phyloP scores from a whole-genome alignment of 2,329 filamentous ascomycete species.

The Aureobasidium sp. region DNA sequence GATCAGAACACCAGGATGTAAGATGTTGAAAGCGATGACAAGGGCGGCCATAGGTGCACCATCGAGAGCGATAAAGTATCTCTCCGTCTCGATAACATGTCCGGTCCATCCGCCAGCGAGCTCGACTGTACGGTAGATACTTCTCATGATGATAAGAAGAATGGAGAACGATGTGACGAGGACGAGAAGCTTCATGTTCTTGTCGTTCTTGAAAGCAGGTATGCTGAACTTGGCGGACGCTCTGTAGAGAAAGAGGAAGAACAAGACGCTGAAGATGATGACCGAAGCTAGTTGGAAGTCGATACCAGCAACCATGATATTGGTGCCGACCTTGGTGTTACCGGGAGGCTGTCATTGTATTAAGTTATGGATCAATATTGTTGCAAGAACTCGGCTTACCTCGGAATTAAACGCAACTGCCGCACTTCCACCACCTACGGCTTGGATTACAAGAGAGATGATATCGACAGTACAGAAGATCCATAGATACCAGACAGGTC shows the following conservation, averaged over 20 bases:
- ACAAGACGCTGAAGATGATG: constrained; percentile 47
- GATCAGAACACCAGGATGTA: constrained; percentile 38
- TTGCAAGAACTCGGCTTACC: not conserved
- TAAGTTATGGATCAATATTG: too few species aligned
- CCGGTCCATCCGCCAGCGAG: constrained; percentile 58
- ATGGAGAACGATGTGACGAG: not conserved
- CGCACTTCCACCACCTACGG: constrained; percentile 45
- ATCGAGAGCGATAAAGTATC: constrained; percentile 45
- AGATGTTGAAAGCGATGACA: constrained; percentile 37
- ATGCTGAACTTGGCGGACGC: not conserved
- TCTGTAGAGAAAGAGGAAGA: constrained; percentile 19
- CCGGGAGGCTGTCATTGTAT: constrained; percentile 17
- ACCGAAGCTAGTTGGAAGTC: constrained; percentile 54
- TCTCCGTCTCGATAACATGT: constrained; percentile 43
- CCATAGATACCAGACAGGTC: constrained; percentile 24
- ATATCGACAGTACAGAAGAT: constrained; percentile 58
- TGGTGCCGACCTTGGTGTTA: constrained; percentile 38
- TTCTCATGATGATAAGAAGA: constrained; percentile 54
- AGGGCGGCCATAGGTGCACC: constrained; percentile 48
- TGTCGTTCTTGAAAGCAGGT: constrained; percentile 11
- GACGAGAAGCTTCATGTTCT: constrained; percentile 24
- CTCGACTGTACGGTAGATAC: constrained; percentile 60
- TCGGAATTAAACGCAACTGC: constrained; percentile 25
- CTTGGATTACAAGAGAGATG: constrained; percentile 54
- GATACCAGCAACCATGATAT: constrained; percentile 60